A percentile compares a stretch with the other conserved stretches of the same genome.
Conservation (phyloP, 805 yeast genomes). For the Myxozyma melibiosi region DNA sequence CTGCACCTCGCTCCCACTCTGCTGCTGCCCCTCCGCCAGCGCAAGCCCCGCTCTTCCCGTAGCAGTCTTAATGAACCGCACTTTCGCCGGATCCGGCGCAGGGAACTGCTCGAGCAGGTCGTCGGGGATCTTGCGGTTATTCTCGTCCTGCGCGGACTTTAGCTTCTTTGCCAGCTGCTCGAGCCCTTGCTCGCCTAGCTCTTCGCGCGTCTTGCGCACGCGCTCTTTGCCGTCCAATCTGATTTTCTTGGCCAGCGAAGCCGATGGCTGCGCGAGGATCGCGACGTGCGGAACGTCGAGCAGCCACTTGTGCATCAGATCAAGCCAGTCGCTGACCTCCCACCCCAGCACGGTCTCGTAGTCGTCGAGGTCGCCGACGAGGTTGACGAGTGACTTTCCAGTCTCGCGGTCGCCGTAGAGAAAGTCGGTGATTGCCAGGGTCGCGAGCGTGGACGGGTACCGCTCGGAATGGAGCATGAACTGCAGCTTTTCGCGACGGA, state of each 20-base stretch:
- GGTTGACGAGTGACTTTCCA: conserved; percentile 58
- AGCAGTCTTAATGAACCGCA: conserved; percentile 68
- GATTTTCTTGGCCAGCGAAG: conserved; percentile 53
- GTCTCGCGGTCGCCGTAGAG: conserved; percentile 66
- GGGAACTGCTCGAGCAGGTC: conserved; percentile 62
- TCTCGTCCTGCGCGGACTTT: conserved; percentile 62
- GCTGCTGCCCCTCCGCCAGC: not conserved
- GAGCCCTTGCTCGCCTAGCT: conserved; percentile 64
- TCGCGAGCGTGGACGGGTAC: conserved; percentile 48
- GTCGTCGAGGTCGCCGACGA: conserved; percentile 60
- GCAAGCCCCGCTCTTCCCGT: conserved; percentile 64
- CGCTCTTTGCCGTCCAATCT: conserved; percentile 56
- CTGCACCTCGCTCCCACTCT: conserved; percentile 29
- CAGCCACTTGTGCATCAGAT: conserved; percentile 54
- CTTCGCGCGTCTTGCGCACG: conserved; percentile 51
- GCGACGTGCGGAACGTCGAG: conserved; percentile 65
- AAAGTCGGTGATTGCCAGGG: conserved; percentile 74
- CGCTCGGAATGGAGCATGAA: conserved; percentile 43
- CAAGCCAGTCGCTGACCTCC: conserved; percentile 69
- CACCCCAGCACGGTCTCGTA: conserved; percentile 62
- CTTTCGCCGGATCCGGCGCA: conserved; percentile 72
- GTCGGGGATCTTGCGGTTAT: conserved; percentile 78
- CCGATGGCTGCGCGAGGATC: conserved; percentile 73
- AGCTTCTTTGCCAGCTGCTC: conserved; percentile 53
- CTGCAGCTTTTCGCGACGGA: conserved; percentile 65